Evolutionary conservation across 2,329 filamentous ascomycete species (phyloP).

Genomic region (Cytospora leucostoma): DNA sequence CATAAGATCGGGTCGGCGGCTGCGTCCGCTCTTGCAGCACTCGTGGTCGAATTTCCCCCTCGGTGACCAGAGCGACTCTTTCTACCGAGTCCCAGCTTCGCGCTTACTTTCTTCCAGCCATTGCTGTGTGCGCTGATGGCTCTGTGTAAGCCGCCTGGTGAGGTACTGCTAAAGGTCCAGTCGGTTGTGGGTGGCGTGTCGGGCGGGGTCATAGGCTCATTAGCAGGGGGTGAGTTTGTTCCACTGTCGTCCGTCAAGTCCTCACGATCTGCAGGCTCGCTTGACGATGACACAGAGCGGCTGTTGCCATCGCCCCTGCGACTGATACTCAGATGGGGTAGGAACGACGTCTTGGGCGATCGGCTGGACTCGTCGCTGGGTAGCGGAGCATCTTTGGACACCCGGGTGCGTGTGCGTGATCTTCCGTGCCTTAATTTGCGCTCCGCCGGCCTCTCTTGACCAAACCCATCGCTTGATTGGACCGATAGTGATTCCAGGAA

Average conservation of each 20-base stretch:
- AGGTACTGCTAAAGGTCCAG: conserved; percentile 50
- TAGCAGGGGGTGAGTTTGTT: conserved; percentile 55
- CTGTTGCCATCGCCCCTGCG: conserved; percentile 40
- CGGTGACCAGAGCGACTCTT: conserved; percentile 52
- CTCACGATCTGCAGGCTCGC: conserved; percentile 51
- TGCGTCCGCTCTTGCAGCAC: conserved; percentile 20
- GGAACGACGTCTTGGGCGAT: conserved; percentile 47
- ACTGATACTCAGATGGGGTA: conserved; percentile 45
- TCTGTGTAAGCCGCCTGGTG: conserved; percentile 55
- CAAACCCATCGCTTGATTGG: conserved; percentile 38
- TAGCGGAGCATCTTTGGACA: conserved; percentile 39
- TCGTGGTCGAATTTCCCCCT: conserved; percentile 37
- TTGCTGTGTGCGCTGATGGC: conserved; percentile 57
- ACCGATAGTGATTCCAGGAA: conserved; percentile 73
- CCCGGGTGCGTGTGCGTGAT: conserved; percentile 42
- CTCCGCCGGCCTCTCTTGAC: conserved; percentile 42
- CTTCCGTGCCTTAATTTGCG: conserved; percentile 41
- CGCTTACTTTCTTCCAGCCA: conserved; percentile 66
- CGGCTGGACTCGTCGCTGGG: conserved; percentile 43
- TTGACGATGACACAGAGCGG: conserved; percentile 48
- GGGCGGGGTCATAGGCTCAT: conserved; percentile 72
- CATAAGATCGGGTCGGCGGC: conserved; percentile 44
- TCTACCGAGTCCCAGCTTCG: conserved; percentile 59
- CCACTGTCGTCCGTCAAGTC: conserved; percentile 66
- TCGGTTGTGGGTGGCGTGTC: conserved; percentile 69